Conservation (phyloP, 768 basidiomycete genomes). For the Gloeostereum incarnatum region DNA sequence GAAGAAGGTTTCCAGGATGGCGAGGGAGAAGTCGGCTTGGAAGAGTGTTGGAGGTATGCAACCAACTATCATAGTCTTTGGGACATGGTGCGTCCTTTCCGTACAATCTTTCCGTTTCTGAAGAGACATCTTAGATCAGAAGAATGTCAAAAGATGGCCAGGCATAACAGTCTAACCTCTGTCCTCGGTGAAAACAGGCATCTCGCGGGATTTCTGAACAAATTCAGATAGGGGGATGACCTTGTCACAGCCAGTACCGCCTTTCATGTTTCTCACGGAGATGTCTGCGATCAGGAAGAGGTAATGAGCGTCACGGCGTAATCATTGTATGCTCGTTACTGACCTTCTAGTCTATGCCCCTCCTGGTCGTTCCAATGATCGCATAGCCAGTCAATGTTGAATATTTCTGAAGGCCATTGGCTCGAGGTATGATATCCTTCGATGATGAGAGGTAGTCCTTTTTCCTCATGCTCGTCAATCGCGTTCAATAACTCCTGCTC, state of each 20-base stretch:
- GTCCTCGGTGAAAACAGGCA: constrained; percentile 22
- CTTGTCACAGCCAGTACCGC: constrained; percentile 45
- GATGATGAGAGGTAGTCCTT: constrained; percentile 57
- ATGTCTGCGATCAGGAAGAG: constrained; percentile 31
- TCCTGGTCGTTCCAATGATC: constrained; percentile 15
- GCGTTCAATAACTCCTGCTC: constrained; percentile 17
- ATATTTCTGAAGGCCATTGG: constrained; percentile 45
- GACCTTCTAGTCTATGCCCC: not conserved
- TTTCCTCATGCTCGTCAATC: constrained; percentile 36
- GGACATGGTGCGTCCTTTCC: constrained; percentile 77
- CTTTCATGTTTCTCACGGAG: constrained; percentile 53
- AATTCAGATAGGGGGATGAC: constrained; percentile 44
- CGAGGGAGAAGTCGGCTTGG: constrained; percentile 46
- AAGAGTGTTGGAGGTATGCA: constrained; percentile 34
- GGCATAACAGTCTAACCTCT: too few species aligned
- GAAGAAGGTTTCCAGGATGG: constrained; percentile 46
- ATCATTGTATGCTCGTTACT: not conserved
- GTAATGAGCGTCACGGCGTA: not conserved
- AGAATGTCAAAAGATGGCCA: constrained; percentile 8
- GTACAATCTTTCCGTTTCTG: constrained; percentile 58
- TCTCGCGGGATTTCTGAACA: constrained; percentile 30
- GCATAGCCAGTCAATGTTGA: constrained; percentile 47
- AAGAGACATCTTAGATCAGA: constrained; percentile 1
- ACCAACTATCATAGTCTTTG: constrained; percentile 51
- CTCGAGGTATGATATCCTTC: constrained; percentile 45